Evolutionary conservation across 345 rosid species (phyloP).

Genomic region (Sapria himalayana): DNA sequence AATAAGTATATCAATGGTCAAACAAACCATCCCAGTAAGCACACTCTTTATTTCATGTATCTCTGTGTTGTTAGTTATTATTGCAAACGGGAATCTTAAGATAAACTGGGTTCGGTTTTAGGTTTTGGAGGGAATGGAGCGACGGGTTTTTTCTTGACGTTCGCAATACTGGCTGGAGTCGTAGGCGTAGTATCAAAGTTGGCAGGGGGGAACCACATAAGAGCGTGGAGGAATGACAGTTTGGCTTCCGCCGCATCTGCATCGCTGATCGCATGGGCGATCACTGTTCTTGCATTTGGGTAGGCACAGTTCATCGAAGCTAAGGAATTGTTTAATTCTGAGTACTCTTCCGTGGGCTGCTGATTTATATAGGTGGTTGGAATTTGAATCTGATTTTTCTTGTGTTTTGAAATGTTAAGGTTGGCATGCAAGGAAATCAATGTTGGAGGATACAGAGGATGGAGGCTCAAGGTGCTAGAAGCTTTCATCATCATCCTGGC

Average conservation of each 20-base stretch:
- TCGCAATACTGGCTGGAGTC: conserved; percentile 39
- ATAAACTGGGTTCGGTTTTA: too few species aligned
- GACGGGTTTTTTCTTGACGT: conserved; percentile 47
- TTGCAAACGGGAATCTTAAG: too few species aligned
- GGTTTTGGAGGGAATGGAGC: conserved; percentile 93
- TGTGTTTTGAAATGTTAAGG: conserved; percentile 11
- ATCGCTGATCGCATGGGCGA: conserved; percentile 51
- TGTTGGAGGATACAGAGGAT: conserved; percentile 73
- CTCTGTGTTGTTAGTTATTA: too few species aligned
- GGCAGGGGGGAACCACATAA: conserved; percentile 47
- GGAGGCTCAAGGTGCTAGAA: conserved; percentile 53
- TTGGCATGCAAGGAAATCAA: conserved; percentile 73
- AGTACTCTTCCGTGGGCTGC: too few species aligned
- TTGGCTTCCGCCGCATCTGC: conserved; percentile 61
- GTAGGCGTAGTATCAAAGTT: conserved; percentile 53
- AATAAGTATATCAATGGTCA: conserved; percentile 55
- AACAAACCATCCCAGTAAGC: conserved; percentile 60
- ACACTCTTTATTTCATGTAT: background rate
- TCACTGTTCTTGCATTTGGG: conserved; percentile 73
- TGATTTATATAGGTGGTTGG: too few species aligned
- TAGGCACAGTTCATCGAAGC: conserved; percentile 10
- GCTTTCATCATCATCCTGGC: conserved; percentile 56
- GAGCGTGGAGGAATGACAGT: conserved; percentile 69
- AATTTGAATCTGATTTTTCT: too few species aligned
- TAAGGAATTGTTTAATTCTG: too few species aligned